These are phyloP conservation scores for Leptomonas pyrrhocoris DNA, from an alignment of 208 protist genomes.

Conservation along the genomic window DNA sequence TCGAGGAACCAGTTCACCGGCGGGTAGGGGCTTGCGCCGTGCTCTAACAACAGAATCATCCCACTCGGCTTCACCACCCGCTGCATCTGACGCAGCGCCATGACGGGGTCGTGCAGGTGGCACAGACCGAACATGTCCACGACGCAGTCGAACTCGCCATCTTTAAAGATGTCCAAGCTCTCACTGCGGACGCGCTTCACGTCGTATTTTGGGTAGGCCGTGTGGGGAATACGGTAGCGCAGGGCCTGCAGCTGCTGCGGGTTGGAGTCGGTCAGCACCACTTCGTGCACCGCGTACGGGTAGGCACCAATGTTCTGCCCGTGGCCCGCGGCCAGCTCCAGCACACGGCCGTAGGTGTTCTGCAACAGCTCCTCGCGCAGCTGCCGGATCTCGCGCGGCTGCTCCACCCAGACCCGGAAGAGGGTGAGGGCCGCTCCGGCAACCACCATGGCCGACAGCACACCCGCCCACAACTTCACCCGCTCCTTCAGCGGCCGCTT, in stretches of 20 bases:
- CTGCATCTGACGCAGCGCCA: slow-evolving; percentile 90
- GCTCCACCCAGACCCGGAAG: slow-evolving; percentile 86
- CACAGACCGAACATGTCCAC: slow-evolving; percentile 94
- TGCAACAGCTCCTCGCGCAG: slow-evolving; percentile 86
- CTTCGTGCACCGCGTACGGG: slow-evolving; percentile 88
- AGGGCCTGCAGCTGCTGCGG: slow-evolving; percentile 86
- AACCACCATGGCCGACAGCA: slow-evolving; percentile 37
- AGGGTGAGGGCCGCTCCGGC: slow-evolving; percentile 57
- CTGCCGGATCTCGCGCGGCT: slow-evolving; percentile 80
- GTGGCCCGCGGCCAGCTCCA: slow-evolving; percentile 88
- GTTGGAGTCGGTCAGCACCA: slow-evolving; percentile 85
- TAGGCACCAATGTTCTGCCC: slow-evolving; percentile 92
- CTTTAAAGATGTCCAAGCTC: slow-evolving; percentile 73
- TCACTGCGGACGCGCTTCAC: slow-evolving; percentile 83
- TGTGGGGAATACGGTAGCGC: slow-evolving; percentile 79
- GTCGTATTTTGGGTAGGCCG: slow-evolving; percentile 87
- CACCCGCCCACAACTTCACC: slow-evolving; percentile 38
- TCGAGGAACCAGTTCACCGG: slow-evolving; percentile 90
- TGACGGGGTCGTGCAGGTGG: slow-evolving; percentile 88
- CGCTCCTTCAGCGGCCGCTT: slow-evolving; percentile 78
- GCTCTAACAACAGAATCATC: slow-evolving; percentile 90
- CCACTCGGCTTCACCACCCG: slow-evolving; percentile 89
- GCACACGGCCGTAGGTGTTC: slow-evolving; percentile 82
- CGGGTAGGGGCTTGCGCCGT: slow-evolving; percentile 82
- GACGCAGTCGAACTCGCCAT: slow-evolving; percentile 89